Percentiles rank a stretch among this genome's conserved stretches.
These are phyloP conservation scores for Discostella stelligera DNA, from an alignment of 352 stramenopile genomes.

Conservation along the genomic window DNA sequence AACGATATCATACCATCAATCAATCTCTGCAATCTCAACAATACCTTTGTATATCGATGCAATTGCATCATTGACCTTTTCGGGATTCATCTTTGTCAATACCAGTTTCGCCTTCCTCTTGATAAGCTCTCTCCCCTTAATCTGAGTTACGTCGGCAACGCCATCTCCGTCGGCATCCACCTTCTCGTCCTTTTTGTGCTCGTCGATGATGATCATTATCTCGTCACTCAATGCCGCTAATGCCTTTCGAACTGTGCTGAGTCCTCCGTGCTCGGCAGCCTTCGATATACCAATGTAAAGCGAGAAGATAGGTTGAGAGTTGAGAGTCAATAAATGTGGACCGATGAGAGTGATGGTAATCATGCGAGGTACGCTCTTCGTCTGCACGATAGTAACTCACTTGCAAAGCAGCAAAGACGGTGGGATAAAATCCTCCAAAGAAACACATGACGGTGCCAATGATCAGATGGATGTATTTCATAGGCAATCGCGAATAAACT, in stretches of 20 bases:
- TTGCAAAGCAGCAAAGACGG: conserved; percentile 78
- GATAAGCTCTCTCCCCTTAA: conserved; percentile 62
- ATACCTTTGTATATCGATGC: conserved; percentile 63
- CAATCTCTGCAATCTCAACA: background rate
- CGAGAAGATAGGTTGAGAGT: background rate
- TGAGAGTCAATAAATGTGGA: too few species aligned
- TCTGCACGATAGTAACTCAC: conserved; percentile 25
- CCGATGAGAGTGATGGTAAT: conserved; percentile 16
- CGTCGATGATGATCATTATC: conserved; percentile 67
- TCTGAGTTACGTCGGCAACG: conserved; percentile 65
- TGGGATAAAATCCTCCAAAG: conserved; percentile 83
- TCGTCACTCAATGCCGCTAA: conserved; percentile 61
- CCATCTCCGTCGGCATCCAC: conserved; percentile 73
- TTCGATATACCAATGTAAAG: background rate
- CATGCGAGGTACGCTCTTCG: background rate
- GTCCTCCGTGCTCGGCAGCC: conserved; percentile 68
- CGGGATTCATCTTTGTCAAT: conserved; percentile 78
- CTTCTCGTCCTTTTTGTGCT: conserved; percentile 80
- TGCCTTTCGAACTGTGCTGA: conserved; percentile 53
- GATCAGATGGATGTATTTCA: conserved; percentile 56
- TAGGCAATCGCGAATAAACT: conserved; percentile 57
- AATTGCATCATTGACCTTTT: conserved; percentile 74
- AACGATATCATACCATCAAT: background rate
- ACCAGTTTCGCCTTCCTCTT: conserved; percentile 79
- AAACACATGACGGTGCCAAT: conserved; percentile 81